Percentiles rank a stretch among this genome's conserved stretches.
Evolutionary conservation across 192 early-diverging fungal species (phyloP).

Genomic region (Geranomyces michiganensis): DNA sequence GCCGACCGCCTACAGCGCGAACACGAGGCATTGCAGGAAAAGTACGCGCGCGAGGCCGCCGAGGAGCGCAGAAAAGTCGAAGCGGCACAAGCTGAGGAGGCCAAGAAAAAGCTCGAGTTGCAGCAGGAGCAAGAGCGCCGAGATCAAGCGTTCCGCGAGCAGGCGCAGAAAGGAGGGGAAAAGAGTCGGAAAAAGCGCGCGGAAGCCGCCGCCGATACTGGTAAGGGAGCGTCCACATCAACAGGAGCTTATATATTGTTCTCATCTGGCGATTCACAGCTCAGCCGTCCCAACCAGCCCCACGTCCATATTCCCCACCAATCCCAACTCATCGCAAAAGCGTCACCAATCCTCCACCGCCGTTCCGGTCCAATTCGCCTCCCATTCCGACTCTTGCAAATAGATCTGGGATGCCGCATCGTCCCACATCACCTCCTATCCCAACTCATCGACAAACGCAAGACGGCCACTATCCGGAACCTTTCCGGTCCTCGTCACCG

Average conservation of each 20-base stretch:
- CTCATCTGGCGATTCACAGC: no score
- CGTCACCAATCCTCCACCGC: background rate
- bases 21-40: slow-evolving; percentile 35
- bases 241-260: no score
- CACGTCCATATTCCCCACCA: slow-evolving; percentile 13
- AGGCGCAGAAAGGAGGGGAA: slow-evolving; percentile 8
- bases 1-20: slow-evolving; percentile 40
- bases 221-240: no score
- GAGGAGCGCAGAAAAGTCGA: slow-evolving; percentile 38
- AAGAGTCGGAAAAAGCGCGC: background rate
- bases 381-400: background rate
- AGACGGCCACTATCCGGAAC: background rate
- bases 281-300: no score
- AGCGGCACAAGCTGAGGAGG: slow-evolving; percentile 11
- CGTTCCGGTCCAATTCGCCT: background rate
- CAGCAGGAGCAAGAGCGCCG: slow-evolving; percentile 15
- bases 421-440: background rate
- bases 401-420: background rate
- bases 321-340: slow-evolving; percentile 17
- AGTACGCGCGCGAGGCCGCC: slow-evolving; percentile 40
- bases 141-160: slow-evolving; percentile 11
- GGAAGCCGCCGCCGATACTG: background rate
- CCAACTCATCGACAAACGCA: no score
- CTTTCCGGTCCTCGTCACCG: slow-evolving; percentile 1
- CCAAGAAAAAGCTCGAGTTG: slow-evolving; percentile 10